Conservation (phyloP, 148 eudicot species). For the Rhododendron henanense region DNA sequence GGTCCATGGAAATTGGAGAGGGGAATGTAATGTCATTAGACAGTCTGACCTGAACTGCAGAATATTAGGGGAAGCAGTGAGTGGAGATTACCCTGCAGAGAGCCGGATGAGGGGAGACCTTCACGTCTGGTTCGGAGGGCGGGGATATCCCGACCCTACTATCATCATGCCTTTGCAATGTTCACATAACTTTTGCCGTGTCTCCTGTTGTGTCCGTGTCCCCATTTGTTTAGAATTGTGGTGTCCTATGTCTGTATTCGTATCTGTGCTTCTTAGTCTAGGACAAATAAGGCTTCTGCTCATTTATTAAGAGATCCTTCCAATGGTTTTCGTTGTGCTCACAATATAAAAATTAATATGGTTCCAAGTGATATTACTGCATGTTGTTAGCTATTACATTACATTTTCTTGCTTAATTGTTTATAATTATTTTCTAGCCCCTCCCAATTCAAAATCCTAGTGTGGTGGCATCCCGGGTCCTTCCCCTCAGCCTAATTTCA, state of each 20-base stretch:
- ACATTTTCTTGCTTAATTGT: not conserved
- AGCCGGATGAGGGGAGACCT: not conserved
- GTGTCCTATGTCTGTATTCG: too few species aligned
- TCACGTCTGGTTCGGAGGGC: not conserved
- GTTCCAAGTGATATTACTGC: not conserved
- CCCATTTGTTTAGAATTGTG: too few species aligned
- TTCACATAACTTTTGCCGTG: not conserved
- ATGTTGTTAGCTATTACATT: not conserved
- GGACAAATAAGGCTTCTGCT: not conserved
- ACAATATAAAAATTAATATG: not conserved
- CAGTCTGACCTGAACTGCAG: slow-evolving; percentile 3
- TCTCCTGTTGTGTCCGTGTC: too few species aligned
- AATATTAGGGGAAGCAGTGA: not conserved
- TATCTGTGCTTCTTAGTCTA: not conserved
- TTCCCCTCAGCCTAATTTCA: not conserved
- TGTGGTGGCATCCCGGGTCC: not conserved
- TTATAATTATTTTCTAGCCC: not conserved
- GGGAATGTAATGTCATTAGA: not conserved
- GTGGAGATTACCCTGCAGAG: not conserved
- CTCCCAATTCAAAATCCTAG: not conserved
- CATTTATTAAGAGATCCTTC: not conserved
- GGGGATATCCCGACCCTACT: not conserved
- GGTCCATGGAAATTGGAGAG: slow-evolving; percentile 8
- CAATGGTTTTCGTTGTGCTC: not conserved
- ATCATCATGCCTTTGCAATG: not conserved